Evolutionary conservation across 2,329 filamentous ascomycete species (phyloP).

Genomic region (Fusarium domesticum): DNA sequence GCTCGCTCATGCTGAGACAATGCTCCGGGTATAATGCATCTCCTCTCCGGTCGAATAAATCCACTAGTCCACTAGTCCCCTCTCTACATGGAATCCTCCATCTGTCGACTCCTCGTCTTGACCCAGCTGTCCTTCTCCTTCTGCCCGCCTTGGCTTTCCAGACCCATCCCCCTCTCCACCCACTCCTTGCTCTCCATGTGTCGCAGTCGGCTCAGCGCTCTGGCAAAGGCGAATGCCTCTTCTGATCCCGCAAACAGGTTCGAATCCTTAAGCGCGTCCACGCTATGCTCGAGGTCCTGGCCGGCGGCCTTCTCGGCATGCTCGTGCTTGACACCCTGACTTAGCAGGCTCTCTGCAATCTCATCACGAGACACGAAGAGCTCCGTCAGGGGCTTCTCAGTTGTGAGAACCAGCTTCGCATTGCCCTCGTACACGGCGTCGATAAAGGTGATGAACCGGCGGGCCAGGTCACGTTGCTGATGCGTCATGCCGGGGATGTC

Average conservation of each 20-base stretch:
- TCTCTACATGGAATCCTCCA: conserved; percentile 62
- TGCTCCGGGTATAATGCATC: conserved; percentile 31
- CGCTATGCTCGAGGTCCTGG: conserved; percentile 83
- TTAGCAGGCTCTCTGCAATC: conserved; percentile 55
- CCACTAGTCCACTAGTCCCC: conserved; percentile 3
- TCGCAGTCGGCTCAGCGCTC: conserved; percentile 76
- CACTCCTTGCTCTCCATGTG: conserved; percentile 96
- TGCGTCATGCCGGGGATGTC: conserved; percentile 91
- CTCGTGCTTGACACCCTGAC: conserved; percentile 42
- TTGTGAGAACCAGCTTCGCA: conserved; percentile 93
- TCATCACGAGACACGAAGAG: conserved; percentile 78
- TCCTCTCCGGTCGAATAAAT: conserved; percentile 4
- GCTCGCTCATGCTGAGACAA: conserved; percentile 27
- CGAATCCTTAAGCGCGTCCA: conserved; percentile 78
- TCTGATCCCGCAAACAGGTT: conserved; percentile 92
- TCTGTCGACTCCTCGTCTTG: conserved; percentile 63
- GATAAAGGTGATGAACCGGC: conserved; percentile 95
- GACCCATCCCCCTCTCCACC: conserved; percentile 77
- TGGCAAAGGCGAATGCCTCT: conserved; percentile 92
- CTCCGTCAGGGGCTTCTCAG: conserved; percentile 77
- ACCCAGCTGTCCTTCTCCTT: conserved; percentile 63
- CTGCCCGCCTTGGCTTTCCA: conserved; percentile 64
- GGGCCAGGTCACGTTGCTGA: conserved; percentile 78
- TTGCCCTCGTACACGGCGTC: conserved; percentile 91
- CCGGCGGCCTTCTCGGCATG: conserved; percentile 66